Conservation (phyloP, 2,329 filamentous ascomycete genomes). For the Didymella exigua region DNA sequence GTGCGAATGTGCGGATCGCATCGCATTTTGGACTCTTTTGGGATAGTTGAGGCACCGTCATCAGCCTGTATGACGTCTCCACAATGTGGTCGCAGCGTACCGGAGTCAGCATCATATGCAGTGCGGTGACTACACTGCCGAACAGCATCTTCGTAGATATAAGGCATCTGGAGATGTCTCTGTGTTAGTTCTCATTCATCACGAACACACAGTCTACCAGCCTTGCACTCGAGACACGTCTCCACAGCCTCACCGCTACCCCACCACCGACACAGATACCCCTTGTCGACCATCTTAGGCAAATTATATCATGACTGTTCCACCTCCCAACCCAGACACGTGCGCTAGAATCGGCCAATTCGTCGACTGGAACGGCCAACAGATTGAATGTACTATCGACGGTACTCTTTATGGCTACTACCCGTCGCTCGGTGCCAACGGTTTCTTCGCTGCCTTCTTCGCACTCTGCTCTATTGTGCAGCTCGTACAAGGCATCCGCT, state of each 20-base stretch:
- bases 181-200: not conserved
- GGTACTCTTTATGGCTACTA: constrained; percentile 61
- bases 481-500: constrained; percentile 55
- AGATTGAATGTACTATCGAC: constrained; percentile 50
- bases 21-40: constrained; percentile 12
- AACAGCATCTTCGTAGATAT: constrained; percentile 20
- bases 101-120: not conserved
- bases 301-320: constrained; percentile 24
- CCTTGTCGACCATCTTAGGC: not conserved
- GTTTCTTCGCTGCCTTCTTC: constrained; percentile 60
- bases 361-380: constrained; percentile 1
- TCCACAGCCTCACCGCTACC: not conserved
- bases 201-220: not conserved
- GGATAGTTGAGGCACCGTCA: not conserved
- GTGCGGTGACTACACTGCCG: constrained; percentile 1
- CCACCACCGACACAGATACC: not conserved
- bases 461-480: constrained; percentile 56
- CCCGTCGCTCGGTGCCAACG: constrained; percentile 58
- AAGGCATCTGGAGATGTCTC: constrained; percentile 17
- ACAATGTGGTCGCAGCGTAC: constrained; percentile 1
- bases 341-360: constrained; percentile 26
- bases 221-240: not conserved
- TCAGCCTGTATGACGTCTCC: constrained; percentile 5
- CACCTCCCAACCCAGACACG: constrained; percentile 23
- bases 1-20: constrained; percentile 1